A percentile compares a stretch with the other conserved stretches of the same genome.
phyloP scores from a whole-genome alignment of 2,329 filamentous ascomycete species.

The Coniella lustricola region DNA sequence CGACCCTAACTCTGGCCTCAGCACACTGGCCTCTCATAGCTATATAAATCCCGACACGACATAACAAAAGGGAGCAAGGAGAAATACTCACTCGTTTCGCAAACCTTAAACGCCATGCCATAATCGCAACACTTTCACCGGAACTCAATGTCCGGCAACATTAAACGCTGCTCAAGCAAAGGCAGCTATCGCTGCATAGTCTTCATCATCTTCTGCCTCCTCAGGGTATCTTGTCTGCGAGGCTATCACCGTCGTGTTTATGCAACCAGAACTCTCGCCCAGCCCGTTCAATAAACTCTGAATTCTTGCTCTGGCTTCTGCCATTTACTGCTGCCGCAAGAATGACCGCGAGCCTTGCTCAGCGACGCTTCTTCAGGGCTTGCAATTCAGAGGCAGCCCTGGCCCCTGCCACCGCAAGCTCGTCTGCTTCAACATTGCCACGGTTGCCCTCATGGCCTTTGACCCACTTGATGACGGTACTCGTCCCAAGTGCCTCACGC shows the following conservation, averaged over 20 bases:
- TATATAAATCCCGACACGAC: neutral
- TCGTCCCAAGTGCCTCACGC: constrained; percentile 50
- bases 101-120: constrained; percentile 12
- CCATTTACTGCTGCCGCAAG: too few relatives aligned
- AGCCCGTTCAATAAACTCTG: too few relatives aligned
- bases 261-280: too few relatives aligned
- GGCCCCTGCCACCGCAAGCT: constrained; percentile 64
- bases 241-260: too few relatives aligned
- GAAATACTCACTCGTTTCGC: neutral
- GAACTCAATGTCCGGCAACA: neutral
- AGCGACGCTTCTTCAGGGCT: constrained; percentile 7
- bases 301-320: too few relatives aligned
- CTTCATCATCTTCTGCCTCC: neutral
- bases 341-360: neutral
- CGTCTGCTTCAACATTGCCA: constrained; percentile 78
- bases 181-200: too few relatives aligned
- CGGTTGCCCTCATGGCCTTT: constrained; percentile 71
- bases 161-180: neutral
- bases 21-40: constrained; percentile 5
- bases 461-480: constrained; percentile 76
- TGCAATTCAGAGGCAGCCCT: constrained; percentile 7
- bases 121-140: neutral
- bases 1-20: neutral
- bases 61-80: neutral
- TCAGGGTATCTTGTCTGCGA: neutral